Conservation (phyloP, 1,284 basidiomycete genomes). For the Papiliotrema terrestris region DNA sequence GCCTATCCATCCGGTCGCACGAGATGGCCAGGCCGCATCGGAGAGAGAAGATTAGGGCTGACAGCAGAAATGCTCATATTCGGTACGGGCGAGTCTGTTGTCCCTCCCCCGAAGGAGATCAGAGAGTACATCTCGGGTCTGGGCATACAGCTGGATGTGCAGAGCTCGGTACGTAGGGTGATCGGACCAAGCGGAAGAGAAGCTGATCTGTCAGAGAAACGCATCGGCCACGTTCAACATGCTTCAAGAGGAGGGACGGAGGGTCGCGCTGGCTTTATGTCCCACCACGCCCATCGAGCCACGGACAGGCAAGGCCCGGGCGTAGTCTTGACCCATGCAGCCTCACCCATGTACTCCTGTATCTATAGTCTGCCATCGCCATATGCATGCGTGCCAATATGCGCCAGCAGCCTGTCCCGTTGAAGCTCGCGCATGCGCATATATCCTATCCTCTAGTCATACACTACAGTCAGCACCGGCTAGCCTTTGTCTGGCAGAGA, state of each 20-base stretch:
- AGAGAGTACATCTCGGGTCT: conserved; percentile 66
- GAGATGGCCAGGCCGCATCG: no score
- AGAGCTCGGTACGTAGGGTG: conserved; percentile 85
- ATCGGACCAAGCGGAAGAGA: no score
- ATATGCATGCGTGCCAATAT: no score
- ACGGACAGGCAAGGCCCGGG: conserved; percentile 24
- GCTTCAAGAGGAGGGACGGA: conserved; percentile 83
- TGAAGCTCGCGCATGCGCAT: no score
- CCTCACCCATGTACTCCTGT: no score
- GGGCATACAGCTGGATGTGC: conserved; percentile 88
- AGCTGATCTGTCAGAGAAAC: conserved; percentile 63
- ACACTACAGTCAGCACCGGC: neutral
- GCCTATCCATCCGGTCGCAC: no score
- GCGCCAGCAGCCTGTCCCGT: no score
- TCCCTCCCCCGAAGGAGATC: conserved; percentile 67
- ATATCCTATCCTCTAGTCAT: no score
- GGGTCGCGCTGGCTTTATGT: conserved; percentile 82
- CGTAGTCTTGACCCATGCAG: no score
- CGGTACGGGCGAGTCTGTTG: conserved; percentile 73
- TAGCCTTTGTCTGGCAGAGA: neutral
- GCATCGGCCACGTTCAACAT: conserved; percentile 94
- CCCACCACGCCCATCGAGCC: conserved; percentile 56
- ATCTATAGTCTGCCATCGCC: no score
- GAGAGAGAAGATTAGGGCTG: conserved; percentile 1
- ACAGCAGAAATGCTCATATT: conserved; percentile 77